Percentiles rank a stretch among this genome's conserved stretches.
Evolutionary conservation across 306 rosid genomes (phyloP).

Genomic region (Rubus idaeus): DNA sequence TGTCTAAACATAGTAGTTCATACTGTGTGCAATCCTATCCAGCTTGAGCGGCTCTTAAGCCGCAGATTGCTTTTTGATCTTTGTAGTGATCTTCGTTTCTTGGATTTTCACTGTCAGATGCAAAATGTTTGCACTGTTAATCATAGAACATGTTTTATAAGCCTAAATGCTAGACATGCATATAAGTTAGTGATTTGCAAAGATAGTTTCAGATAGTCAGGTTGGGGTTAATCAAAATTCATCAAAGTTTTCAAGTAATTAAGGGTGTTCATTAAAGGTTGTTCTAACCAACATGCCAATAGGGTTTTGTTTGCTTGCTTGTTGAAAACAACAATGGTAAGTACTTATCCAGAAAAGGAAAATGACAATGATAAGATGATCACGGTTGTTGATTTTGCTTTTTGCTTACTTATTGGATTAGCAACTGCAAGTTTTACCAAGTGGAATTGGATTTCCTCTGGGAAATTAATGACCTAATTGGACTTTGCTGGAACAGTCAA

Average conservation of each 20-base stretch:
- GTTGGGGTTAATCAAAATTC: not conserved
- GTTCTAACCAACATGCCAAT: not conserved
- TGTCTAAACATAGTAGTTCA: not conserved
- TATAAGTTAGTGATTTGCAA: not conserved
- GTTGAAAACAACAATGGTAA: not conserved
- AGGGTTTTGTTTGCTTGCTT: not conserved
- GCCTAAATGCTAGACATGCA: not conserved
- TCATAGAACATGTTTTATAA: not conserved
- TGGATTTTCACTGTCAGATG: not conserved
- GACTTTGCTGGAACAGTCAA: conserved; percentile 56
- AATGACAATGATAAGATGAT: not conserved
- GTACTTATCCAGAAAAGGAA: not conserved
- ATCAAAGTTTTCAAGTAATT: not conserved
- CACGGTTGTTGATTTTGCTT: not conserved
- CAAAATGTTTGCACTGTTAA: not conserved
- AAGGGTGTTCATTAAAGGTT: not conserved
- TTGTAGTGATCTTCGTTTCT: not conserved
- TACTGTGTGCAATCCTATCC: not conserved
- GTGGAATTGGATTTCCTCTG: not conserved
- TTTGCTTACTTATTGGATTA: not conserved
- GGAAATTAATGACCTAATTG: conserved; percentile 10
- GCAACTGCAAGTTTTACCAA: not conserved
- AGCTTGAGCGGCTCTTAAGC: not conserved
- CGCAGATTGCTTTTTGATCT: not conserved
- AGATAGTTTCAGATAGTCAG: not conserved